phyloP scores from a whole-genome alignment of 1,284 basidiomycete species.

The Pyrrhoderma noxium region DNA sequence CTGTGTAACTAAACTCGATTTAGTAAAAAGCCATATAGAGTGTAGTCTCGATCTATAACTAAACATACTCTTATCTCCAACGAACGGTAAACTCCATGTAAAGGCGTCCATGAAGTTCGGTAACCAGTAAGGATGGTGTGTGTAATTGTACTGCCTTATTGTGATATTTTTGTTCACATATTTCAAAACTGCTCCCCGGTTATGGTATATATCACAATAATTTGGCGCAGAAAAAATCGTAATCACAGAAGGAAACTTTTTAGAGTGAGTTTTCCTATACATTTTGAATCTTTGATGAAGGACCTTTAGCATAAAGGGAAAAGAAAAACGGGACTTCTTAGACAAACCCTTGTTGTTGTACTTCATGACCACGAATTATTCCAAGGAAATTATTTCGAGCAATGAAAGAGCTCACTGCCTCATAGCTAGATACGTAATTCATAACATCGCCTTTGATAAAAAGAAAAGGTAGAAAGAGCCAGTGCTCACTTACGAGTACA shows the following conservation, averaged over 20 bases:
- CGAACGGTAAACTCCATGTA: conserved; percentile 98
- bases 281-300: conserved; percentile 69
- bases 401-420: conserved; percentile 90
- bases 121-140: conserved; percentile 85
- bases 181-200: conserved; percentile 94
- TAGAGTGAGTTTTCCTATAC: conserved; percentile 89
- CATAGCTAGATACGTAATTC: conserved; percentile 53
- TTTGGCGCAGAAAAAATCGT: conserved; percentile 97
- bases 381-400: conserved; percentile 89
- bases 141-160: conserved; percentile 93
- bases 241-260: conserved; percentile 90
- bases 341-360: conserved; percentile 87
- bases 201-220: conserved; percentile 94
- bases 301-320: conserved; percentile 1
- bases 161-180: conserved; percentile 99
- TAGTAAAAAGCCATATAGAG: background rate
- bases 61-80: conserved; percentile 88
- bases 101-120: conserved; percentile 99
- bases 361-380: conserved; percentile 95
- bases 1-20: conserved; percentile 65
- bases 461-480: background rate
- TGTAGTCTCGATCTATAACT: background rate
- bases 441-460: background rate
- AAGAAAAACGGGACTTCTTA: background rate
- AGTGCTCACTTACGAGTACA: conserved; percentile 70